phyloP scores from a whole-genome alignment of 768 basidiomycete genomes.

The Calocybe indica region DNA sequence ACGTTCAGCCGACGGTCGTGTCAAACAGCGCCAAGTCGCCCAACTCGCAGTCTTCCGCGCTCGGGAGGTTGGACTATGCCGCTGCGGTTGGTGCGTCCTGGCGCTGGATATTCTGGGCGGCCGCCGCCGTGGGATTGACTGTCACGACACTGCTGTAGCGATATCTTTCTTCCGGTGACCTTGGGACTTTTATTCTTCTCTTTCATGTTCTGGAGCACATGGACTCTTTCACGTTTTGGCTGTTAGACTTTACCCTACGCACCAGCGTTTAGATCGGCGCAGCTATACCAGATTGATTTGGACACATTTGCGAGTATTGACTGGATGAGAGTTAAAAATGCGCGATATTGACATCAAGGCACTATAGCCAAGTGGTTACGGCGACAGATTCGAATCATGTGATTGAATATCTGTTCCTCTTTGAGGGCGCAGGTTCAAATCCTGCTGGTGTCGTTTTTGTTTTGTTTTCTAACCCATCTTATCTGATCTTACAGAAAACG shows the following conservation, averaged over 20 bases:
- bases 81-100: neutral
- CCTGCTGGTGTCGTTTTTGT: constrained; percentile 14
- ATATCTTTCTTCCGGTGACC: too few species aligned
- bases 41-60: constrained; percentile 2
- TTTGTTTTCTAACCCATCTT: neutral
- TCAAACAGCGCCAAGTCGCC: constrained; percentile 6
- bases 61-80: constrained; percentile 3
- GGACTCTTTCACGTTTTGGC: too few species aligned
- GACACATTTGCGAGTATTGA: too few species aligned
- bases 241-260: too few species aligned
- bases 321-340: too few species aligned
- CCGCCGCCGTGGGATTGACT: too few species aligned
- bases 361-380: constrained; percentile 77
- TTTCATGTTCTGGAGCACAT: too few species aligned
- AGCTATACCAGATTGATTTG: too few species aligned
- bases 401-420: constrained; percentile 16
- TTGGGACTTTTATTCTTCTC: too few species aligned
- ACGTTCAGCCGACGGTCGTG: constrained; percentile 15
- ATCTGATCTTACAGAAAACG: neutral
- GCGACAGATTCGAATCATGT: constrained; percentile 60
- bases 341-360: constrained; percentile 8
- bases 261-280: too few species aligned
- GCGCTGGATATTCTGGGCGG: neutral
- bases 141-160: too few species aligned
- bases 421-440: constrained; percentile 18